Evolutionary conservation across 306 rosid species (phyloP), one percentile per base, ranked within the genome.

Genomic region (Cucurbita maxima): DNA sequence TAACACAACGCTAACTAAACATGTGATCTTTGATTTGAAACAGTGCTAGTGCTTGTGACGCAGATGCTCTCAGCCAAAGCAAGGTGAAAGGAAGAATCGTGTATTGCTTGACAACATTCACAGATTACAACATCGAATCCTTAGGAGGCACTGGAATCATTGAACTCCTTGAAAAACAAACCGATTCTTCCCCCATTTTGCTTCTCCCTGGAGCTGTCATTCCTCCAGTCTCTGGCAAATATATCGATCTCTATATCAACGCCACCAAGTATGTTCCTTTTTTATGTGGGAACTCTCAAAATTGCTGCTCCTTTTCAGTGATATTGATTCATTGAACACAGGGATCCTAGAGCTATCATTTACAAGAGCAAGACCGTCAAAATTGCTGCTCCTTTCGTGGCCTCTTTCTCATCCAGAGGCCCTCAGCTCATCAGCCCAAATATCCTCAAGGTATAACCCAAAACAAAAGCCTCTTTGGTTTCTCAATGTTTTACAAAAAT

Each of bases 321-420:
- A 30, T 40, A 36, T 55, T 72, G 62, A 57, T 3, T 59, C 43
- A 38, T 34, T 67, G 16, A 14, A 52, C 79, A 25, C 80, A 90
- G 97, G 85, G 81, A 87, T 43, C 82, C 98, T 64, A 79, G 10
- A 78, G 97, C 97, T 15, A 83, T 82, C 38, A 82, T 90, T 58
- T 53, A 80, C 57, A 87, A 80, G 83, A 84, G 96, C 68, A 72
- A n/a, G 51, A 79, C 71, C 22, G 20, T 10, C 52, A 40, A 43
- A 44, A 11, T 77, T 16, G 77, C 82, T n/a, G 97, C 97, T 66
- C 98, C 96, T 57, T 77, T 59, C 59, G 70, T 93, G 20, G 98
- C 93, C 79, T 79, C 96, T 48, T 90, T 93, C 87, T 90, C 97
- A 36, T 78, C 96, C 5, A 88, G 87, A 83, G 98, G 98, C 18